phyloP scores from a whole-genome alignment of 1,284 basidiomycete species.

The Boletus semigastroideus region DNA sequence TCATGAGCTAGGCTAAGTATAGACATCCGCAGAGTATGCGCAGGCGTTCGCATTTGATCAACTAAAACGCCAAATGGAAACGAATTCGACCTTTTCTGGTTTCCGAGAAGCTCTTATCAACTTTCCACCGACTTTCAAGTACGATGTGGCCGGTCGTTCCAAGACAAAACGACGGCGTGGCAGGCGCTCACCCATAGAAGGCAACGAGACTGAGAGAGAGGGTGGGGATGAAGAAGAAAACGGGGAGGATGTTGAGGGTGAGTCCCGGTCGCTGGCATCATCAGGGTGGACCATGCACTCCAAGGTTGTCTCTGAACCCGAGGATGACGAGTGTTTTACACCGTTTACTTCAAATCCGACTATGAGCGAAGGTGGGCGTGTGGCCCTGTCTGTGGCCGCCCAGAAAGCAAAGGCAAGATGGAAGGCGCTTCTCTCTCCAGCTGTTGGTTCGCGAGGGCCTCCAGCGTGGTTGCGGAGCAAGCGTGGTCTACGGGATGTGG shows the following conservation, averaged over 20 bases:
- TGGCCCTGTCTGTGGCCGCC: slow-evolving; percentile 45
- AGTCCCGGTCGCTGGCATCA: slow-evolving; percentile 53
- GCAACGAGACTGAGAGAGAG: slow-evolving; percentile 33
- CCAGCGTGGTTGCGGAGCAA: slow-evolving; percentile 35
- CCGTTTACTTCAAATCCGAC: slow-evolving; percentile 25
- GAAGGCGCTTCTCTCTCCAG: slow-evolving; percentile 45
- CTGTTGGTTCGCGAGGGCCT: slow-evolving; percentile 32
- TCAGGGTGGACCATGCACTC: slow-evolving; percentile 53
- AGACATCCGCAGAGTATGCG: slow-evolving; percentile 50
- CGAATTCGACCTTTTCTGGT: slow-evolving; percentile 59
- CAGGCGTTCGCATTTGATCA: slow-evolving; percentile 83
- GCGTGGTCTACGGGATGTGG: slow-evolving; percentile 13
- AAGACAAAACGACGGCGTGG: slow-evolving; percentile 42
- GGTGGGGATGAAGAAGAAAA: slow-evolving; percentile 40
- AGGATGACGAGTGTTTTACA: slow-evolving; percentile 43
- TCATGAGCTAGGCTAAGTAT: background rate
- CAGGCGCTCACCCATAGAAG: slow-evolving; percentile 35
- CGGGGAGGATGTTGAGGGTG: slow-evolving; percentile 42
- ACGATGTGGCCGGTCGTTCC: slow-evolving; percentile 64
- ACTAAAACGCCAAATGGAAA: slow-evolving; percentile 67
- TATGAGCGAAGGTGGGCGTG: slow-evolving; percentile 37
- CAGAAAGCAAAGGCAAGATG: slow-evolving; percentile 62
- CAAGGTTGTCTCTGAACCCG: slow-evolving; percentile 38
- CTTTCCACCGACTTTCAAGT: slow-evolving; percentile 86
- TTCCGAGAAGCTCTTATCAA: slow-evolving; percentile 70